Percentiles rank a stretch among this genome's conserved stretches.
Conservation (phyloP, 208 protist genomes). For the Leptomonas pyrrhocoris region DNA sequence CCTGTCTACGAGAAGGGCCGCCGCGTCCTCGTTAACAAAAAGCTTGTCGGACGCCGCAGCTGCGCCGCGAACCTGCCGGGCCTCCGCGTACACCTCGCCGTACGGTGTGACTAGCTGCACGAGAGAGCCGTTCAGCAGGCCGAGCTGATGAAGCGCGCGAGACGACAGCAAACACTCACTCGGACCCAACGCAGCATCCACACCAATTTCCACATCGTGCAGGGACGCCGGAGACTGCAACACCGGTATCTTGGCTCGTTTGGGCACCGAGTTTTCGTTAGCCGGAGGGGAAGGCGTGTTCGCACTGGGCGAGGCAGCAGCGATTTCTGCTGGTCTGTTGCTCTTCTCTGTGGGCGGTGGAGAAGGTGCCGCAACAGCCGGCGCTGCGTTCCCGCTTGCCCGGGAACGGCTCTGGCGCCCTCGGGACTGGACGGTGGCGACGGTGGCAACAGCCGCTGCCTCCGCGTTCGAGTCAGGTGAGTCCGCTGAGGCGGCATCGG, state of each 20-base stretch:
- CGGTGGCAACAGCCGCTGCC: not conserved
- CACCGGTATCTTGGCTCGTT: too few species aligned
- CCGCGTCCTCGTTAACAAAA: slow-evolving; percentile 32
- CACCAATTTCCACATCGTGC: not conserved
- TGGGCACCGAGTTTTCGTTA: too few species aligned
- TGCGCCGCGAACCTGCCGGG: slow-evolving; percentile 12
- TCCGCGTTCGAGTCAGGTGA: not conserved
- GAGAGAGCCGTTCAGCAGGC: slow-evolving; percentile 20
- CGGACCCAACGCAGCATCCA: slow-evolving; percentile 15
- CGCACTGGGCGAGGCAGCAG: not conserved
- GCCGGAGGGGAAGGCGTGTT: too few species aligned
- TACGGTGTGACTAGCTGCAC: slow-evolving; percentile 20
- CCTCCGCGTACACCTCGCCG: slow-evolving; percentile 27
- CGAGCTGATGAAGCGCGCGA: slow-evolving; percentile 17
- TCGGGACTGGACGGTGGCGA: not conserved
- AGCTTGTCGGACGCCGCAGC: slow-evolving; percentile 12
- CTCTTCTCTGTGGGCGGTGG: not conserved
- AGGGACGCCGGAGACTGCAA: not conserved
- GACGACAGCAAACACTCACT: slow-evolving; percentile 23
- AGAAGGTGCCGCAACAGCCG: not conserved
- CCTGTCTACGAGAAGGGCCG: slow-evolving; percentile 28
- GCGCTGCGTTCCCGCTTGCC: not conserved
- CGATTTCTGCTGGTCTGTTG: not conserved
- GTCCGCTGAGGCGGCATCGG: not conserved
- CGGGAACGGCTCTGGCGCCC: not conserved